phyloP scores from a whole-genome alignment of 2,329 filamentous ascomycete genomes.

The Colletotrichum limetticola region DNA sequence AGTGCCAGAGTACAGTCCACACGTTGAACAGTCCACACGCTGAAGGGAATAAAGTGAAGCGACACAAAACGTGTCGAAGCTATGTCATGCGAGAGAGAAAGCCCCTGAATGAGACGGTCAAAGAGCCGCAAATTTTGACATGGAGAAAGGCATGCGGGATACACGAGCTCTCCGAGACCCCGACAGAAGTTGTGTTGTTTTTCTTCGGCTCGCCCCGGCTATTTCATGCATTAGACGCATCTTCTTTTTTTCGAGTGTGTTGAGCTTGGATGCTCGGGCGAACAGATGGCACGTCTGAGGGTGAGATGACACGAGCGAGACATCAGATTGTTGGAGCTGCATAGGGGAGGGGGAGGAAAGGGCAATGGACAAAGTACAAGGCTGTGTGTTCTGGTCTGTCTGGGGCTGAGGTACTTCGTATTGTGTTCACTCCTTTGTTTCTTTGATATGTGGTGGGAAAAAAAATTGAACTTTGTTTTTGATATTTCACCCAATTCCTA shows the following conservation, averaged over 20 bases:
- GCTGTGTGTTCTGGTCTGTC: no score
- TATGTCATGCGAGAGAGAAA: neutral
- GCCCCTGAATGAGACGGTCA: slow-evolving; percentile 15
- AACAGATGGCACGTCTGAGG: slow-evolving; percentile 12
- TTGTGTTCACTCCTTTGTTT: neutral
- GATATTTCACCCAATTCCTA: neutral
- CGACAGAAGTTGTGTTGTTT: neutral
- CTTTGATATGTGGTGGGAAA: neutral
- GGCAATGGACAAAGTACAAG: no score
- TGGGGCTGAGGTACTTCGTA: neutral
- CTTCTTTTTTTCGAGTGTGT: neutral
- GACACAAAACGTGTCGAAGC: slow-evolving; percentile 6
- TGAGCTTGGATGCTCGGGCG: slow-evolving; percentile 4
- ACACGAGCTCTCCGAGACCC: slow-evolving; percentile 16
- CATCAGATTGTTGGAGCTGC: neutral
- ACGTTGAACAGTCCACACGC: neutral
- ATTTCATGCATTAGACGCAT: slow-evolving; percentile 15
- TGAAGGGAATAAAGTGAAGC: neutral
- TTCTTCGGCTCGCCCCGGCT: neutral
- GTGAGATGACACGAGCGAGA: slow-evolving; percentile 8
- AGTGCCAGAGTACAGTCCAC: neutral
- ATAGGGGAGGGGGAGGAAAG: neutral
- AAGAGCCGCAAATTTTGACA: slow-evolving; percentile 1
- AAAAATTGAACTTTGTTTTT: neutral
- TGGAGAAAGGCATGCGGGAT: slow-evolving; percentile 4